phyloP scores from a whole-genome alignment of 2,329 filamentous ascomycete species.

The Paecilomyces variotii region DNA sequence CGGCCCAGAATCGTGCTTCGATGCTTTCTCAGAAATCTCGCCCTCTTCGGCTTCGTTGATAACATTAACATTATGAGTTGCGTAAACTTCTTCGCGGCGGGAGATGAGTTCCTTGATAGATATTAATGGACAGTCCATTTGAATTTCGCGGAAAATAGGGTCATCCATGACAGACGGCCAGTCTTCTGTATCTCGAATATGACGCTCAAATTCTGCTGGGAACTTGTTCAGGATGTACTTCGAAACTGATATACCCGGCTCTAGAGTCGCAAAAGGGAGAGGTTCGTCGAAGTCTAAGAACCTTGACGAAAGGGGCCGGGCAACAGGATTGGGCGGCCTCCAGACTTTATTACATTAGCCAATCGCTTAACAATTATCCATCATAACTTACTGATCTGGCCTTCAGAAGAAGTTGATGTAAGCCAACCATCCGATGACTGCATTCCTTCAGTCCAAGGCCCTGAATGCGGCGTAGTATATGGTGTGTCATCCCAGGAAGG shows the following conservation, averaged over 20 bases:
- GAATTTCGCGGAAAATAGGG: conserved; percentile 42
- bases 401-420: conserved; percentile 4
- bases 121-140: conserved; percentile 32
- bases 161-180: conserved; percentile 45
- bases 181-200: conserved; percentile 42
- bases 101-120: conserved; percentile 36
- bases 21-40: neutral
- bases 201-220: conserved; percentile 36
- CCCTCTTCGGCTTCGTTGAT: conserved; percentile 6
- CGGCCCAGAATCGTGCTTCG: neutral
- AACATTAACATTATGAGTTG: conserved; percentile 20
- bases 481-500: conserved; percentile 5
- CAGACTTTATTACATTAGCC: conserved; percentile 6
- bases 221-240: conserved; percentile 40
- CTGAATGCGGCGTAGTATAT: conserved; percentile 4
- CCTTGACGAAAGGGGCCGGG: conserved; percentile 18
- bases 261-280: conserved; percentile 12
- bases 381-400: conserved; percentile 10
- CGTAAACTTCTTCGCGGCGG: conserved; percentile 22
- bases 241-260: conserved; percentile 39
- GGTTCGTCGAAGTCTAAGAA: conserved; percentile 18
- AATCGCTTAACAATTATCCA: neutral
- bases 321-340: conserved; percentile 13
- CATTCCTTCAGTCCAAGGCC: conserved; percentile 13
- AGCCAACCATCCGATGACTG: conserved; percentile 6